A percentile compares a stretch with the other conserved stretches of the same genome.
Evolutionary conservation across 1,284 basidiomycete species (phyloP).

Genomic region (Ustilago curta): DNA sequence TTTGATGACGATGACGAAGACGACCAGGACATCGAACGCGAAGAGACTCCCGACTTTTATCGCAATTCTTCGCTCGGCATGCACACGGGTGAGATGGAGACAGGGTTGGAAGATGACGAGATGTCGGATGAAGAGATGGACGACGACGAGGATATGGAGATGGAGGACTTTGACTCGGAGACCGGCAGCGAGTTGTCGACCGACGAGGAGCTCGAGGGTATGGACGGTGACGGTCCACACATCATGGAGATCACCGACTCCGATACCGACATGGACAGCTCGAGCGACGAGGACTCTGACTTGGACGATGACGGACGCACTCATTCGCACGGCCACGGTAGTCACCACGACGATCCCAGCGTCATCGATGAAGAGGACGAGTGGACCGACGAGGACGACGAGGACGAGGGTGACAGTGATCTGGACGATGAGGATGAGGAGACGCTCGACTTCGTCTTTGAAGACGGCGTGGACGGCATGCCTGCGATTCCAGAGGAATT

Average conservation of each 20-base stretch:
- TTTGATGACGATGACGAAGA: conserved; percentile 72
- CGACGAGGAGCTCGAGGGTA: conserved; percentile 71
- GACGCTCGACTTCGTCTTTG: conserved; percentile 69
- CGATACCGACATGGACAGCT: conserved; percentile 51
- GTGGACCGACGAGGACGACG: conserved; percentile 58
- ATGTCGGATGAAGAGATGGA: conserved; percentile 88
- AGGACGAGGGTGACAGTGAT: conserved; percentile 42
- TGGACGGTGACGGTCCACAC: conserved; percentile 64
- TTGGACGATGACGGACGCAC: conserved; percentile 49
- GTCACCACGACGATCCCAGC: conserved; percentile 42
- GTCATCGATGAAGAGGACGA: conserved; percentile 71
- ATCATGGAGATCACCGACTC: conserved; percentile 70
- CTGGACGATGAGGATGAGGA: conserved; percentile 73
- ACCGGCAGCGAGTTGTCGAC: conserved; percentile 57
- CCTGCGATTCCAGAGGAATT: conserved; percentile 37
- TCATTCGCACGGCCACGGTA: conserved; percentile 46
- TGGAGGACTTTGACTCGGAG: conserved; percentile 76
- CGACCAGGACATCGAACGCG: conserved; percentile 75
- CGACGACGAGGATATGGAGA: conserved; percentile 89
- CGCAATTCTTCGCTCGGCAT: conserved; percentile 96
- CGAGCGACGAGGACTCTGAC: conserved; percentile 40
- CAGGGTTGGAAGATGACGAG: conserved; percentile 76
- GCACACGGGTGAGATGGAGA: conserved; percentile 74
- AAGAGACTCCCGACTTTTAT: conserved; percentile 92
- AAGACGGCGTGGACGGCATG: conserved; percentile 42